Percentiles rank a stretch among this genome's conserved stretches.
phyloP scores from a whole-genome alignment of 345 rosid genomes.

The Gossypium arboreum region DNA sequence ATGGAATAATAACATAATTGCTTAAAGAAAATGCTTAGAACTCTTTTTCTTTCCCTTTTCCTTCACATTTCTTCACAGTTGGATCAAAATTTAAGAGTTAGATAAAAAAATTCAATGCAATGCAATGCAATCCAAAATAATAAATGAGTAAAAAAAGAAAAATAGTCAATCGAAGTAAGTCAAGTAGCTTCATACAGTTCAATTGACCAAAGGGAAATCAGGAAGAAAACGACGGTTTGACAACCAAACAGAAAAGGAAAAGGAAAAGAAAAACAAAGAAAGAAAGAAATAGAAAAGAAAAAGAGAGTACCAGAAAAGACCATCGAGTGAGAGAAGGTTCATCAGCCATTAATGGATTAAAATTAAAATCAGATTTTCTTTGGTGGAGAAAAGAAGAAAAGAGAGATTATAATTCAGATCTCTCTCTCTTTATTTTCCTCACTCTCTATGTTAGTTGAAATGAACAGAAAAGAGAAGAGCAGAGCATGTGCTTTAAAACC shows the following conservation, averaged over 20 bases:
- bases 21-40: slow-evolving; percentile 36
- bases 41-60: background rate
- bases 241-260: background rate
- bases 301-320: slow-evolving; percentile 68
- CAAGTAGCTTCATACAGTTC: background rate
- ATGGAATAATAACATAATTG: slow-evolving; percentile 31
- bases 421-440: slow-evolving; percentile 3
- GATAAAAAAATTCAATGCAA: background rate
- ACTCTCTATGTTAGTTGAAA: background rate
- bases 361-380: background rate
- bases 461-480: background rate
- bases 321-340: slow-evolving; percentile 77
- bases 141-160: background rate
- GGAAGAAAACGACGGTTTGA: background rate
- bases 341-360: slow-evolving; percentile 42
- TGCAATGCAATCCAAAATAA: background rate
- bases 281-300: background rate
- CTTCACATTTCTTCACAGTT: background rate
- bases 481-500: background rate
- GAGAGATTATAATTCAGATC: slow-evolving; percentile 15
- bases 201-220: background rate
- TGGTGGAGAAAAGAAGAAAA: slow-evolving; percentile 4
- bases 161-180: background rate
- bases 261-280: no score
- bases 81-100: background rate